A percentile compares a stretch with the other conserved stretches of the same genome.
These are phyloP conservation scores for Parafenestella ontariensis DNA, from an alignment of 2,329 filamentous ascomycete species.

Conservation along the genomic window DNA sequence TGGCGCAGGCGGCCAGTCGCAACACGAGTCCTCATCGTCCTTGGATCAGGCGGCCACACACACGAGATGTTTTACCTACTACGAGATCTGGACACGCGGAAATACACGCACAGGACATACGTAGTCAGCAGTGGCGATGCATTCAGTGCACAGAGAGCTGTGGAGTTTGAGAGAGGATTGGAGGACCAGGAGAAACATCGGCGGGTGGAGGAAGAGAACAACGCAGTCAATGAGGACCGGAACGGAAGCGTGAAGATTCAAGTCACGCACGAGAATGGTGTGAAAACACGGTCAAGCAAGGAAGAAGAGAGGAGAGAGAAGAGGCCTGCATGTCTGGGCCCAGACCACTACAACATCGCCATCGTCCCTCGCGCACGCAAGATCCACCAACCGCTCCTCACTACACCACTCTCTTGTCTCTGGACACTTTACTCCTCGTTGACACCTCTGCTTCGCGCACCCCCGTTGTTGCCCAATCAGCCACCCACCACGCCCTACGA, in stretches of 20 bases:
- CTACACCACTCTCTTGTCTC: conserved; percentile 73
- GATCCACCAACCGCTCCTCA: conserved; percentile 81
- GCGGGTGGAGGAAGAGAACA: background rate
- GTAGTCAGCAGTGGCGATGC: conserved; percentile 78
- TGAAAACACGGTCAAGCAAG: background rate
- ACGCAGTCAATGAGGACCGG: conserved; percentile 1
- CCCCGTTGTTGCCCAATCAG: conserved; percentile 20
- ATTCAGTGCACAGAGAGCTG: conserved; percentile 70
- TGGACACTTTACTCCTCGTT: conserved; percentile 70
- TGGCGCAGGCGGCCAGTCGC: conserved; percentile 41
- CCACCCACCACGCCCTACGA: conserved; percentile 20
- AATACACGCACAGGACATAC: conserved; percentile 75
- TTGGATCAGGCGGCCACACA: conserved; percentile 93
- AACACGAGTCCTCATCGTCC: conserved; percentile 76
- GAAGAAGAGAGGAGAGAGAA: background rate
- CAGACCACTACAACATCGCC: conserved; percentile 66
- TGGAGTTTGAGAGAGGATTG: conserved; percentile 65
- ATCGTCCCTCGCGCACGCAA: conserved; percentile 76
- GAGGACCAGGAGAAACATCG: conserved; percentile 25
- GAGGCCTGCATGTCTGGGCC: conserved; percentile 19
- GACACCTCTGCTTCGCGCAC: conserved; percentile 57
- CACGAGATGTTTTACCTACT: conserved; percentile 93
- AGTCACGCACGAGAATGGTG: conserved; percentile 8
- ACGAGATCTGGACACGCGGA: conserved; percentile 57
- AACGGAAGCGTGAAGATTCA: conserved; percentile 1